Conservation (phyloP, 2,329 filamentous ascomycete genomes). For the Sporothrix protearum region DNA sequence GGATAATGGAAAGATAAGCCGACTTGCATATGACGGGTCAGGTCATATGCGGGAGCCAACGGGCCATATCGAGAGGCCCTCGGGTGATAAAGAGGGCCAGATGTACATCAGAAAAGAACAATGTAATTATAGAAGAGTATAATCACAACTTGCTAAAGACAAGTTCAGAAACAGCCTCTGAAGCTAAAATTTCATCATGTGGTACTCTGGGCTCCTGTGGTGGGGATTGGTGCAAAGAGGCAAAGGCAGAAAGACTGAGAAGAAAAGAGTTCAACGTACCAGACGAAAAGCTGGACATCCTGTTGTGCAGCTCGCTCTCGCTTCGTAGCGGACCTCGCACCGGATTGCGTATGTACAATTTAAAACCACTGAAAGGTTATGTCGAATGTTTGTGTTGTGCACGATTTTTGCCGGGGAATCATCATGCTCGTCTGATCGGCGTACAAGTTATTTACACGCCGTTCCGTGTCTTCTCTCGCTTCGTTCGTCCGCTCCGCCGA, state of each 20-base stretch:
- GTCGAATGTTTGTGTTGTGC: neutral
- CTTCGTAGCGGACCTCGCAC: neutral
- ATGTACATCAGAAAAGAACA: slow-evolving; percentile 27
- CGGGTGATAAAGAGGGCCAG: neutral
- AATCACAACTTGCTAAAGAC: slow-evolving; percentile 22
- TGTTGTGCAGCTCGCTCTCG: neutral
- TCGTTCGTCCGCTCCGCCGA: neutral
- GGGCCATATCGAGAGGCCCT: too few species aligned
- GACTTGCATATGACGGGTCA: too few species aligned
- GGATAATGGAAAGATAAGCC: too few species aligned
- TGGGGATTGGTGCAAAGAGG: neutral
- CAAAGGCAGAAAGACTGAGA: neutral
- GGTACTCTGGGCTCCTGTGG: neutral
- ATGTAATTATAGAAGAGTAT: slow-evolving; percentile 25
- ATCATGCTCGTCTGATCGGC: neutral
- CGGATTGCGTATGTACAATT: slow-evolving; percentile 21
- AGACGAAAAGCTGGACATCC: slow-evolving; percentile 11
- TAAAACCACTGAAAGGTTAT: slow-evolving; percentile 5
- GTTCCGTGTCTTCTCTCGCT: neutral
- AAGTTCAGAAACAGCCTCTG: slow-evolving; percentile 29
- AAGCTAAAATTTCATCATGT: slow-evolving; percentile 27
- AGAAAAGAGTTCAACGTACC: slow-evolving; percentile 4
- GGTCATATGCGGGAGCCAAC: neutral
- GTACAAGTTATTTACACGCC: neutral
- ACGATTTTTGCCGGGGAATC: neutral